Base-by-base conservation (phyloP, 1,284 basidiomycete species). In the Irpex sp. region DNA sequence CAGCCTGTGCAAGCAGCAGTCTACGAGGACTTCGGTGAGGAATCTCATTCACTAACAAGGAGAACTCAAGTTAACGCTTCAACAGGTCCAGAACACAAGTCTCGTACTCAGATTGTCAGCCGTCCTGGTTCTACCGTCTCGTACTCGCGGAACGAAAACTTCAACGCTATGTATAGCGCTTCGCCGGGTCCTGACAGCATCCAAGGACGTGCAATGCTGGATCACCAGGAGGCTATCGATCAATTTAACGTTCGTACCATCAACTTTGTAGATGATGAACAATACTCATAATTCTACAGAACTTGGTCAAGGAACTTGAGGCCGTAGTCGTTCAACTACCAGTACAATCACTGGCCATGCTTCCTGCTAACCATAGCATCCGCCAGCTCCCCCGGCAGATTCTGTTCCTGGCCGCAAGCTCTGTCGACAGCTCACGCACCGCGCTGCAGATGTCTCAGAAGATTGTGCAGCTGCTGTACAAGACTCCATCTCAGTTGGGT, bases 401-500 rank as follows among this genome's bases (percentile, higher is more conserved):
- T 62, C 81, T 95, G 9, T 81, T 86, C 67, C 82, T 97, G 49
- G 92, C 93, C 8, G 85, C 85, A 9, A 90, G 93, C 69, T 89
- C 94, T 1, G 76, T 82, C 55, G 92, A 94, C 65, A 88, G 88
- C 65, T 89, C 93, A 64, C 91, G 93, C 63, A 97, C 94, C 0
- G 93, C 96, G 0, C 81, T 98, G 59, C 83, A 89, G 65, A 96
- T 98, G 79, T 96, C 97, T 2, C 97, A 99, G 76, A 95, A 96
- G 77, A 92, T 95, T 58, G 94, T 96, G 7, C 92, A 93, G 72
- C 79, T 92, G 56, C 75, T 98, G 62, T 97, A 95, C 81, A 95
- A 96, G 80, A 92, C 92, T 5, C 81, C 85, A 1, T 86, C 87
- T 2, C 88, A 91, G 64, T 81, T 98, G 55, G 94, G 92, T 0